A percentile compares a stretch with the other conserved stretches of the same genome.
These are phyloP conservation scores for Fraxinus baroniana DNA, from an alignment of 305 asterid species.

Conservation along the genomic window DNA sequence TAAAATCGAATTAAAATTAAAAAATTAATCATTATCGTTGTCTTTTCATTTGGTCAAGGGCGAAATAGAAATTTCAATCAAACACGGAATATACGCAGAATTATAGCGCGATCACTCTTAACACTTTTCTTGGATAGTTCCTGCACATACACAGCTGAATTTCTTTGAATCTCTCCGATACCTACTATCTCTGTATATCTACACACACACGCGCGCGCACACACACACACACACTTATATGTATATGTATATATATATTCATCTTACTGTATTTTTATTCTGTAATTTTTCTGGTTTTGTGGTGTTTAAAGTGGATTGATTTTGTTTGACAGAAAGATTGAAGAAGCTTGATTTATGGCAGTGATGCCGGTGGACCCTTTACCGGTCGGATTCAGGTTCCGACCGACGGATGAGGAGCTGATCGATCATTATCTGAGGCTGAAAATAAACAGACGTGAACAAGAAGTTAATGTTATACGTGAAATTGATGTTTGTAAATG, in stretches of 20 bases:
- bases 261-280: constrained; percentile 8
- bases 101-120: constrained; percentile 34
- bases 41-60: neutral
- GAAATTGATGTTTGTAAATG: constrained; percentile 87
- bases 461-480: constrained; percentile 70
- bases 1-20: no score
- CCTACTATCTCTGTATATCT: neutral
- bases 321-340: neutral
- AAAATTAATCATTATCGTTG: no score
- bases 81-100: constrained; percentile 66
- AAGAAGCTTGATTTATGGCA: constrained; percentile 42
- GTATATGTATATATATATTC: no score
- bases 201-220: neutral
- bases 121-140: constrained; percentile 26
- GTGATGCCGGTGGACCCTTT: constrained; percentile 52
- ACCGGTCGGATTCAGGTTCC: constrained; percentile 91
- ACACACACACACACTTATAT: no score
- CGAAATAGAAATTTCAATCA: constrained; percentile 1
- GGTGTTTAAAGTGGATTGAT: neutral
- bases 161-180: constrained; percentile 27
- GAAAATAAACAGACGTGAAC: constrained; percentile 62
- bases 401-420: constrained; percentile 95
- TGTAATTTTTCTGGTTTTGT: neutral
- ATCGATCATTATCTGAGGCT: constrained; percentile 73
- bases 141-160: constrained; percentile 35